Evolutionary conservation across 176 grass and related monocot genomes (phyloP), one percentile per base, ranked within the genome.

Genomic region (Lolium rigidum): DNA sequence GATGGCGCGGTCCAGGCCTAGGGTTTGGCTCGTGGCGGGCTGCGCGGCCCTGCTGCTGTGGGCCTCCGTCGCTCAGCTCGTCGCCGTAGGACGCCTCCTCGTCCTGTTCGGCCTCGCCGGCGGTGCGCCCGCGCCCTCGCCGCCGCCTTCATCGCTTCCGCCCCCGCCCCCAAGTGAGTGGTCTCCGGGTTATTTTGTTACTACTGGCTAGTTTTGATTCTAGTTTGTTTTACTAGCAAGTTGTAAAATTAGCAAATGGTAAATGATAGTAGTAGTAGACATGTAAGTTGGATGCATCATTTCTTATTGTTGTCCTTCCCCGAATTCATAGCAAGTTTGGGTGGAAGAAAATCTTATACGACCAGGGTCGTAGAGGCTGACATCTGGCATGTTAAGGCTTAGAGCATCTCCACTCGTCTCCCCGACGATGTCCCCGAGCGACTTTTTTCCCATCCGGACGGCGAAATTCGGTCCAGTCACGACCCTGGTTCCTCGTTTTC

Each of bases 31-130:
- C 84, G 8, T 94, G 59, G 86, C 92, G 71, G 90, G 13, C 64
- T 97, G 90, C 77, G 83, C 64, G 41, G 90, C 69, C n/a, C 83
- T 97, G 56, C 77, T 97, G 58, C 43, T 97, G 65, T 97, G 92
- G 92, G 90, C 90, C 57, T 94, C 80, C 81, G 59, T 97, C 77
- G 85, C 76, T 56, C 92, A 94, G 90, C 88, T 97, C n/a, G 51
- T 94, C 20, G 84, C 89, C 66, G 63, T 90, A 55, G 90, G 92
- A 14, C 80, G 90, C 61, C 77, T 97, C 54, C 89, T 92, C 81
- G 71, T 62, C 70, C 64, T 60, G 35, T 86, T 81, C 22, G 84
- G 90, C 80, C 12, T 80, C 28, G 50, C 83, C 21, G 71, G 74
- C 10, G 80, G 76, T 18, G 61, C 68, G 43, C 43, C 70, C 15